Conservation (phyloP, 2,329 filamentous ascomycete species). For the Alternaria arbusti region DNA sequence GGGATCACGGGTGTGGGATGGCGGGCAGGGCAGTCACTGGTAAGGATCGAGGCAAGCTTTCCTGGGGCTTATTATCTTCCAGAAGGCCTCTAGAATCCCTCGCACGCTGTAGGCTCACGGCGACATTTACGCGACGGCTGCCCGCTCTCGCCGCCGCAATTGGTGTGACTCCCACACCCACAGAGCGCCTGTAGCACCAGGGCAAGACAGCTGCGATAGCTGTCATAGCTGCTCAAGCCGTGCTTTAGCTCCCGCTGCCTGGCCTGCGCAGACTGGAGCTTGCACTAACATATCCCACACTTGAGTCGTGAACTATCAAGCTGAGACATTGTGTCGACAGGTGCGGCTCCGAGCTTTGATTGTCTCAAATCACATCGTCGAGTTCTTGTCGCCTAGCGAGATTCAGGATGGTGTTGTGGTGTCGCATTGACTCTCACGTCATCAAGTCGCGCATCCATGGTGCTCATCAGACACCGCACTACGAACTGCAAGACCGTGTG, state of each 20-base stretch:
- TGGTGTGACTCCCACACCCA: conserved; percentile 8
- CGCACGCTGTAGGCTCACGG: conserved; percentile 5
- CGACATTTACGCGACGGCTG: conserved; percentile 13
- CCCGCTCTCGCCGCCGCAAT: conserved; percentile 18
- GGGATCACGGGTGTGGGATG: conserved; percentile 19
- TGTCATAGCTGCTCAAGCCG: conserved; percentile 6
- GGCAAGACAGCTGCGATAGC: conserved; percentile 5
- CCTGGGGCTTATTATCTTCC: conserved; percentile 30
- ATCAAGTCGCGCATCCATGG: background rate
- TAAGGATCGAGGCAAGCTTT: conserved; percentile 27
- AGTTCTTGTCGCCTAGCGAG: background rate
- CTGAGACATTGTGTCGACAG: background rate
- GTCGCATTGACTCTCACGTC: background rate
- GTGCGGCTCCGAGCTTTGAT: background rate
- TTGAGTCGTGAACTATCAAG: background rate
- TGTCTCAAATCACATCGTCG: background rate
- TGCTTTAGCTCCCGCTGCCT: conserved; percentile 24
- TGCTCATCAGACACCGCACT: background rate
- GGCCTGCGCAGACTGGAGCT: conserved; percentile 7
- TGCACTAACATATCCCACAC: conserved; percentile 1
- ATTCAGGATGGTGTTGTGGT: background rate
- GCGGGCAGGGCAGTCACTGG: conserved; percentile 20
- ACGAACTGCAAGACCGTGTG: background rate
- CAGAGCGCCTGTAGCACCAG: background rate
- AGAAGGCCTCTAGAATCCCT: conserved; percentile 38